Evolutionary conservation across 768 basidiomycete genomes (phyloP).

Genomic region (Boletus rubroflammeus): DNA sequence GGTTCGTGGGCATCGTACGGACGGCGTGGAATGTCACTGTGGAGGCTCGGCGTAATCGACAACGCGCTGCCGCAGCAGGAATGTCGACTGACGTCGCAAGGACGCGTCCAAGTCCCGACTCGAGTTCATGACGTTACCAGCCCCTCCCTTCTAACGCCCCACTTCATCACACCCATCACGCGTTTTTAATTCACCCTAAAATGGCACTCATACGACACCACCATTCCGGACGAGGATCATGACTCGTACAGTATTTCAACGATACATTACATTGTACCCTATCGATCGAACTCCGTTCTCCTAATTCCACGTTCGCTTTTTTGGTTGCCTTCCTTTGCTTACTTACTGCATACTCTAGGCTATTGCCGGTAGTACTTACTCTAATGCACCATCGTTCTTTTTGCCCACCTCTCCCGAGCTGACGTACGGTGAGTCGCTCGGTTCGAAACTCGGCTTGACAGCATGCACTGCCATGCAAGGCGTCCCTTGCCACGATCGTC

Average conservation of each 20-base stretch:
- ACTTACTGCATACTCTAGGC: conserved; percentile 3
- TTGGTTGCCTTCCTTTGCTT: background rate
- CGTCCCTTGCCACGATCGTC: background rate
- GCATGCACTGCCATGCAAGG: background rate
- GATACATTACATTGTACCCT: conserved; percentile 9
- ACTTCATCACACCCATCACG: conserved; percentile 14
- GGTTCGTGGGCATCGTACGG: conserved; percentile 46
- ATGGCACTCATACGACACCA: conserved; percentile 28
- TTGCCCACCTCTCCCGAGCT: background rate
- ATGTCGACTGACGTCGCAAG: conserved; percentile 13
- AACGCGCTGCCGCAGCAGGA: conserved; percentile 11
- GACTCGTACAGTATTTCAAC: conserved; percentile 10
- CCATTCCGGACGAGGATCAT: conserved; percentile 29
- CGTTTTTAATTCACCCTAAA: conserved; percentile 19
- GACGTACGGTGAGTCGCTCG: background rate
- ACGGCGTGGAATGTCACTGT: conserved; percentile 74
- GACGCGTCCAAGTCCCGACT: conserved; percentile 6
- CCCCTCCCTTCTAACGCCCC: conserved; percentile 6
- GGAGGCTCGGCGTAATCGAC: conserved; percentile 46
- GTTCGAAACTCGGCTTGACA: background rate
- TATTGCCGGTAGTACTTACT: conserved; percentile 20
- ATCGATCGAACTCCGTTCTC: conserved; percentile 14
- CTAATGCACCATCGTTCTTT: conserved; percentile 8
- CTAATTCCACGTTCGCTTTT: conserved; percentile 21
- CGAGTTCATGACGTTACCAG: conserved; percentile 19